These are phyloP conservation scores for Macrolepiota dolichaula DNA, from an alignment of 768 basidiomycete species.

Conservation along the genomic window DNA sequence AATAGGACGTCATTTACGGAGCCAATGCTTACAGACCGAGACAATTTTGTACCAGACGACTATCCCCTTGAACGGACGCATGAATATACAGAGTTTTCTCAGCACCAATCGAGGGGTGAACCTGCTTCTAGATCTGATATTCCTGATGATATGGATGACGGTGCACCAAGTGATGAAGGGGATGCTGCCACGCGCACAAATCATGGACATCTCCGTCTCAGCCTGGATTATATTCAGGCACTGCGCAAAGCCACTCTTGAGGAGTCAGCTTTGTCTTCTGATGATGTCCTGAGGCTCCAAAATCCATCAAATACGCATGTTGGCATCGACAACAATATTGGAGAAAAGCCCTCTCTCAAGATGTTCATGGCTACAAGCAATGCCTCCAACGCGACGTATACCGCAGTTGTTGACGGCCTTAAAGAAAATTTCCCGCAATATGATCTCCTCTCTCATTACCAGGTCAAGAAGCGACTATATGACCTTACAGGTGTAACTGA, in stretches of 20 bases:
- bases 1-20: too few relatives aligned
- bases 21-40: too few relatives aligned
- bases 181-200: neutral
- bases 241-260: conserved; percentile 22
- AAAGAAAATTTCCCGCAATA: neutral
- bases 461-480: conserved; percentile 20
- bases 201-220: neutral
- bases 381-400: neutral
- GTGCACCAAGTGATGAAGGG: neutral
- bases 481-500: conserved; percentile 30
- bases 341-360: conserved; percentile 8
- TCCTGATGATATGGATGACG: neutral
- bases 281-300: conserved; percentile 20
- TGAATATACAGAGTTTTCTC: too few relatives aligned
- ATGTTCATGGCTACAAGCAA: neutral
- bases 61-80: too few relatives aligned
- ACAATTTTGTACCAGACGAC: too few relatives aligned
- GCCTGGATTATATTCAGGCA: neutral
- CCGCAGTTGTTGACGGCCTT: neutral
- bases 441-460: conserved; percentile 19
- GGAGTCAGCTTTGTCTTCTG: conserved; percentile 16
- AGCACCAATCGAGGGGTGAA: too few relatives aligned
- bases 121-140: too few relatives aligned
- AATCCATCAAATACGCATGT: conserved; percentile 15
- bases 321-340: conserved; percentile 13